Conservation (phyloP, 495 filamentous ascomycete genomes). For the Aspergillus homomorphus region DNA sequence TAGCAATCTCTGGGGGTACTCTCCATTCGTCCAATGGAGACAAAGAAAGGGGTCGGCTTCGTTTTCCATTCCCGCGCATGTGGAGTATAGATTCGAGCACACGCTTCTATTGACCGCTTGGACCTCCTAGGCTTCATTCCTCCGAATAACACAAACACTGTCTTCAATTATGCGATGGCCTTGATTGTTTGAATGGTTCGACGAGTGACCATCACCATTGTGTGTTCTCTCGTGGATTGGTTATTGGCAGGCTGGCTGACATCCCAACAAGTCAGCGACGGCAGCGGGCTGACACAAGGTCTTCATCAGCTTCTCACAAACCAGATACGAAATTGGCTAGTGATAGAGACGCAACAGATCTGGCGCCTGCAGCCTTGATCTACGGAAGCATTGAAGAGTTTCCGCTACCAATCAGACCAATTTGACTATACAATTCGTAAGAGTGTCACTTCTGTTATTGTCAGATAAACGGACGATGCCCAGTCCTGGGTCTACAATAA, state of each 20-base stretch:
- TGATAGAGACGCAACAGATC: neutral
- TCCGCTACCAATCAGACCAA: neutral
- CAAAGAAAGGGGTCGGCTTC: neutral
- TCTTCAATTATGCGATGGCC: too few species aligned
- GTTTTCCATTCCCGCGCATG: neutral
- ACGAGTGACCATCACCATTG: too few species aligned
- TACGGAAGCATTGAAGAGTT: neutral
- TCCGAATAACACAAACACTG: too few species aligned
- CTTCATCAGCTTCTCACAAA: neutral
- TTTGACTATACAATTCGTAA: neutral
- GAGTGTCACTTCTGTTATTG: neutral
- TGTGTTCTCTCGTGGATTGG: neutral
- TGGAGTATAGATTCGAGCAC: neutral
- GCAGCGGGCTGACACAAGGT: neutral
- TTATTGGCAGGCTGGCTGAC: neutral
- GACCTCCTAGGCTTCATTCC: neutral
- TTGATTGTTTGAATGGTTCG: too few species aligned
- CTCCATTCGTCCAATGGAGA: neutral
- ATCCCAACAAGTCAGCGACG: neutral
- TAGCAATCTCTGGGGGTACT: neutral
- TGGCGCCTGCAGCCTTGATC: neutral
- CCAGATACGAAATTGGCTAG: neutral
- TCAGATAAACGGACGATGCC: neutral
- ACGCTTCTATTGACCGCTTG: neutral
- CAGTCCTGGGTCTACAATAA: neutral